These are phyloP conservation scores for Acephala macrosclerotiorum DNA, from an alignment of 2,329 filamentous ascomycete genomes.

Conservation along the genomic window DNA sequence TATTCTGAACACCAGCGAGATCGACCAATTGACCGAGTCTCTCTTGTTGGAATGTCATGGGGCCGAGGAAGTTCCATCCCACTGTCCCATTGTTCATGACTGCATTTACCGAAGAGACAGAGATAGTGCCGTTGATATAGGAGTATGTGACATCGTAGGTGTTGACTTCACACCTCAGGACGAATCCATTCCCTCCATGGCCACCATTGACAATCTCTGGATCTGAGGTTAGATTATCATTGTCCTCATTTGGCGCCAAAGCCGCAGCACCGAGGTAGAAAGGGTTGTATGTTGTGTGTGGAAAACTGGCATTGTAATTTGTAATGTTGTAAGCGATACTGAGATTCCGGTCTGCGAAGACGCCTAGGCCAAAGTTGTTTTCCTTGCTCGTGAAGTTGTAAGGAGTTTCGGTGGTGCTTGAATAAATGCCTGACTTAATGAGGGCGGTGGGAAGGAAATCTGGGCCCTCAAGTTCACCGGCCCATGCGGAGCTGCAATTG, in stretches of 20 bases:
- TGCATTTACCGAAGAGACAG: background rate
- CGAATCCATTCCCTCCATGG: background rate
- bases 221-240: background rate
- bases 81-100: background rate
- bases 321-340: background rate
- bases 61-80: conserved; percentile 1
- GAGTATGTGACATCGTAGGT: conserved; percentile 2
- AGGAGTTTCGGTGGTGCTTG: background rate
- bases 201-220: background rate
- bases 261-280: background rate
- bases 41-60: background rate
- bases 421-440: background rate
- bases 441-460: background rate
- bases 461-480: background rate
- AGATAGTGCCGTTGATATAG: conserved; percentile 1
- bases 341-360: conserved; percentile 2
- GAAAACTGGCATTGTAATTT: background rate
- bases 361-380: background rate
- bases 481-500: background rate
- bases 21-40: background rate
- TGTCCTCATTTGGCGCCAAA: background rate
- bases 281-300: background rate
- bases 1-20: background rate
- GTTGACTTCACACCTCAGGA: background rate
- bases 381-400: background rate